Conservation (phyloP, 495 filamentous ascomycete genomes). For the Aspergillus diversus region DNA sequence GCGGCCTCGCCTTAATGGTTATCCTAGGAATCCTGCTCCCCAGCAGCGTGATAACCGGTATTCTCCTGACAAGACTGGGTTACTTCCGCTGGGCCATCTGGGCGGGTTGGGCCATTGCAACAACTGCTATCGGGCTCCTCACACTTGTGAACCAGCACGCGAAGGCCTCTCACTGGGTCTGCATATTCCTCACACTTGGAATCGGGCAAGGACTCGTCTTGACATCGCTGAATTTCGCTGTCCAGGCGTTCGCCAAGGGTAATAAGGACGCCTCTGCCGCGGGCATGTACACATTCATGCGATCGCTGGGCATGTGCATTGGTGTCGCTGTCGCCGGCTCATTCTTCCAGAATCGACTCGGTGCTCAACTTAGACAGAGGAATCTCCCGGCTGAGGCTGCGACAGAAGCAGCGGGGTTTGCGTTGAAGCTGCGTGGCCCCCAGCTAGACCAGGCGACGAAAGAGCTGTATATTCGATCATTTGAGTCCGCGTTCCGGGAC, state of each 20-base stretch:
- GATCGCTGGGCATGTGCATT: constrained; percentile 59
- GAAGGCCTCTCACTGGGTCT: constrained; percentile 49
- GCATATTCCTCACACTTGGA: constrained; percentile 54
- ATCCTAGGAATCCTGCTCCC: constrained; percentile 51
- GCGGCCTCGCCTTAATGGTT: constrained; percentile 57
- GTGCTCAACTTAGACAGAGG: background rate
- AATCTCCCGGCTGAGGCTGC: background rate
- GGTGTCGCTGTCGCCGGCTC: constrained; percentile 63
- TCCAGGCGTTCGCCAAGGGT: constrained; percentile 53
- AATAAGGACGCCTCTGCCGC: constrained; percentile 55
- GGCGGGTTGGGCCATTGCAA: constrained; percentile 54
- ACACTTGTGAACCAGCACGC: constrained; percentile 48
- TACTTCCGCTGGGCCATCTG: constrained; percentile 58
- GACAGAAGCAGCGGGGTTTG: background rate
- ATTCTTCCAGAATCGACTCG: constrained; percentile 56
- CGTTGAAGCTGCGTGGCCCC: too few relatives aligned
- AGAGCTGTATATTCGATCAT: constrained; percentile 1
- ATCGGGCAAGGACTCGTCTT: constrained; percentile 58
- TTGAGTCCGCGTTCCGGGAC: background rate
- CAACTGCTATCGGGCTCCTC: constrained; percentile 50
- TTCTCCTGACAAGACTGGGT: constrained; percentile 50
- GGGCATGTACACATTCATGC: constrained; percentile 62
- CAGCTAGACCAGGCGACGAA: background rate
- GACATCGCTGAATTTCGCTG: constrained; percentile 51
- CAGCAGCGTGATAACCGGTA: constrained; percentile 48